These are phyloP conservation scores for Sarocladium brachiariae DNA, from an alignment of 2,329 filamentous ascomycete genomes.

Conservation along the genomic window DNA sequence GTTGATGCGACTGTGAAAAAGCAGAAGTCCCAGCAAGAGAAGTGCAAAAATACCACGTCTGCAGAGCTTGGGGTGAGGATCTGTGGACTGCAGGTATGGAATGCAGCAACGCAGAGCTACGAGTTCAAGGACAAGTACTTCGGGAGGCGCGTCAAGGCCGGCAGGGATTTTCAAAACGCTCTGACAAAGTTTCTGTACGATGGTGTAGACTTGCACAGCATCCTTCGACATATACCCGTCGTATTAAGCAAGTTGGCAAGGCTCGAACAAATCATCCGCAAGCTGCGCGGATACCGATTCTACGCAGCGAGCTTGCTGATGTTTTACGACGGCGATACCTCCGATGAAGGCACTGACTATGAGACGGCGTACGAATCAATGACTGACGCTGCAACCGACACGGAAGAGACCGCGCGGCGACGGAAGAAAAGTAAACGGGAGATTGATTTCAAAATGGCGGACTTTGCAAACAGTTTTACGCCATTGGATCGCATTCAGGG, in stretches of 20 bases:
- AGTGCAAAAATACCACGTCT: conserved; percentile 89
- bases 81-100: conserved; percentile 95
- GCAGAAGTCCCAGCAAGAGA: conserved; percentile 83
- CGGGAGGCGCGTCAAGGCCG: conserved; percentile 79
- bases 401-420: conserved; percentile 44
- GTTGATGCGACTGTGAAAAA: conserved; percentile 90
- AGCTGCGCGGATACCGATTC: conserved; percentile 79
- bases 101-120: conserved; percentile 73
- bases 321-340: conserved; percentile 84
- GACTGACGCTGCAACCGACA: conserved; percentile 52
- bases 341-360: conserved; percentile 38
- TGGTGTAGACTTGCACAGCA: conserved; percentile 71
- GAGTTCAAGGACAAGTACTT: conserved; percentile 99
- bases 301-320: conserved; percentile 93
- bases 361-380: conserved; percentile 50
- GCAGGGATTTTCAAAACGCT: conserved; percentile 80
- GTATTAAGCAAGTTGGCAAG: conserved; percentile 77
- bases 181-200: conserved; percentile 88
- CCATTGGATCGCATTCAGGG: conserved; percentile 64
- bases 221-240: conserved; percentile 78
- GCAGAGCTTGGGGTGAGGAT: conserved; percentile 85
- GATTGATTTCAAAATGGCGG: conserved; percentile 94
- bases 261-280: conserved; percentile 75
- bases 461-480: conserved; percentile 96
- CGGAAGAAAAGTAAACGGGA: conserved; percentile 46